Evolutionary conservation across 306 rosid species (phyloP), one percentile per base, ranked within the genome.

Genomic region (Vigna angularis): DNA sequence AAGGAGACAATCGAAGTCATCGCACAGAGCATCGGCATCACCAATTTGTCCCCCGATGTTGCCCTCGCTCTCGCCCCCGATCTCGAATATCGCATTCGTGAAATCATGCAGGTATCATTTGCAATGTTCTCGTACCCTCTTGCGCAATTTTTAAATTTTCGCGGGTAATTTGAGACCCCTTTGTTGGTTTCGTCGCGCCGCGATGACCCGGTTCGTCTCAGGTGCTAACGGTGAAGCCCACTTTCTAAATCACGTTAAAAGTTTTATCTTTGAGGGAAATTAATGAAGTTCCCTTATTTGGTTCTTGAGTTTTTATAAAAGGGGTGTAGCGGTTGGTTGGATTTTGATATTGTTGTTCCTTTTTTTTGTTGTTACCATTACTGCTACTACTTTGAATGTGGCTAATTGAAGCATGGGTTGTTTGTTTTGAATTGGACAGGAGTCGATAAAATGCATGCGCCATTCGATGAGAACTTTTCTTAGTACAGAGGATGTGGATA

Each of bases 391-490:
- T 22, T 18, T 38, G 70, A 64, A 22, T 47, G 36, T 68, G 42
- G 42, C 14, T 17, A 18, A 52, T 72, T 30, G 70, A 30, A 62
- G 8, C 26, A 9, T 50, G 48, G 32, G 17, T 53, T 81, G 56
- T 70, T 67, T 74, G 5, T 53, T 30, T 47, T 77, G 67, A 81
- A 84, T n/a, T 72, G 57, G 58, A 70, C 86, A 94, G 98, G 98
- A 94, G 85, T 90, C 98, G 9, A 86, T 94, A 72, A 94, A 92
- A 83, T 94, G 98, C 80, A 94, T 94, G 98, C 94, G 93, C 47
- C 98, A 94, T 73, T 88, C 97, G 0, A 89, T 64, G 82, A 78
- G 98, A 80, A 90, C 97, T 61, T 72, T 72, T 66, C 90, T 94
- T 66, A 85, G 88, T 14, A 53, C 92, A 4, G 90, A 88, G 36